phyloP scores from a whole-genome alignment of 768 basidiomycete species.

The Suillus variegatus region DNA sequence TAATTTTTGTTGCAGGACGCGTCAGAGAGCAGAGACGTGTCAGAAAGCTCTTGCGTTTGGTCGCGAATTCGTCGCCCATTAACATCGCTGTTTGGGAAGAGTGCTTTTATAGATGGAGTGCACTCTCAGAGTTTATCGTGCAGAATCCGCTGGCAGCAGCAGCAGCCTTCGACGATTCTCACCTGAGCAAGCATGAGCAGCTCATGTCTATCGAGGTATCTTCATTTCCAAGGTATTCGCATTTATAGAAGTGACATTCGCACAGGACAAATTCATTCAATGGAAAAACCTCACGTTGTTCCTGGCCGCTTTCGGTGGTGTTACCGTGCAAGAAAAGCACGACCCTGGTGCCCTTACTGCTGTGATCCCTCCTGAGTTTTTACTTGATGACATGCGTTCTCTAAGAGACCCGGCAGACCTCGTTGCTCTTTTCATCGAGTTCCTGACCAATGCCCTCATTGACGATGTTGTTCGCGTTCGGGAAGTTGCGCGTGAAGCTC shows the following conservation, averaged over 20 bases:
- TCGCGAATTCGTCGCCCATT: slow-evolving; percentile 64
- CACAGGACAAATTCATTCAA: slow-evolving; percentile 70
- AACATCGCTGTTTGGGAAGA: slow-evolving; percentile 84
- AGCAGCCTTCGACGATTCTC: slow-evolving; percentile 36
- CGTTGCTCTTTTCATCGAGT: slow-evolving; percentile 64
- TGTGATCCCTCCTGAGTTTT: slow-evolving; percentile 53
- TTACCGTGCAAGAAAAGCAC: slow-evolving; percentile 56
- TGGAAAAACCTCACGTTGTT: slow-evolving; percentile 88
- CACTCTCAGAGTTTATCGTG: slow-evolving; percentile 60
- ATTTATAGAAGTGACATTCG: slow-evolving; percentile 3
- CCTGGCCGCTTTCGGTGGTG: slow-evolving; percentile 71
- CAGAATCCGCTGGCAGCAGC: slow-evolving; percentile 36
- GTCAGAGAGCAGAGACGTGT: slow-evolving; percentile 80
- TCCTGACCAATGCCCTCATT: slow-evolving; percentile 69
- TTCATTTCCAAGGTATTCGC: not conserved
- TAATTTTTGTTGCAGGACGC: slow-evolving; percentile 51
- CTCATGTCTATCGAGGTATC: slow-evolving; percentile 40
- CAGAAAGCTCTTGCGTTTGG: slow-evolving; percentile 64
- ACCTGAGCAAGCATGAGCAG: slow-evolving; percentile 38
- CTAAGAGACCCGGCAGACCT: slow-evolving; percentile 57
- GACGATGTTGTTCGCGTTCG: slow-evolving; percentile 64
- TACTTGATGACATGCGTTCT: slow-evolving; percentile 77
- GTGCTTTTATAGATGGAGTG: slow-evolving; percentile 74
- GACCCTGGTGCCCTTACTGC: slow-evolving; percentile 50
- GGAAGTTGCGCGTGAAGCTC: slow-evolving; percentile 78